A percentile compares a stretch with the other conserved stretches of the same genome.
These are phyloP conservation scores for Physcomitrellopsis africana DNA, from an alignment of 225 moss, liverwort and hornwort species.

Conservation along the genomic window DNA sequence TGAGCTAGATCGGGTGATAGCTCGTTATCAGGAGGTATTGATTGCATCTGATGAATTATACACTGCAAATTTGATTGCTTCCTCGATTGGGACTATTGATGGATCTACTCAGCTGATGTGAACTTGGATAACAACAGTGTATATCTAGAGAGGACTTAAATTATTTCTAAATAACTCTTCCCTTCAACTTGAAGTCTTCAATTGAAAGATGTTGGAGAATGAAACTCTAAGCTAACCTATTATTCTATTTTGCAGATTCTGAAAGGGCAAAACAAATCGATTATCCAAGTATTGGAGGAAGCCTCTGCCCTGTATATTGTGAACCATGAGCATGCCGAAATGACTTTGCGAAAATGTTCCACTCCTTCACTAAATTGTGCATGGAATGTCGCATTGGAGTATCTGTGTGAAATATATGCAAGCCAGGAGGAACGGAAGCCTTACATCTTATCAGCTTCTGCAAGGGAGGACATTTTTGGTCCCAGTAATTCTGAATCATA, in stretches of 20 bases:
- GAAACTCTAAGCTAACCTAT: too few relatives aligned
- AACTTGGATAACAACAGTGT: too few relatives aligned
- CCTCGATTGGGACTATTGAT: neutral
- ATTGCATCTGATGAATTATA: too few relatives aligned
- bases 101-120: neutral
- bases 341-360: too few relatives aligned
- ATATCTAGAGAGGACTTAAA: too few relatives aligned
- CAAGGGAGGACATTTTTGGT: too few relatives aligned
- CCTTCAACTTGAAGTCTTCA: too few relatives aligned
- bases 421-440: neutral
- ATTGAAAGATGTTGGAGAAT: too few relatives aligned
- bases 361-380: constrained; percentile 33
- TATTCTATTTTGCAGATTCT: constrained; percentile 23
- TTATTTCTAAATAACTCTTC: too few relatives aligned
- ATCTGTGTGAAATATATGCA: constrained; percentile 42
- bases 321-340: constrained; percentile 32
- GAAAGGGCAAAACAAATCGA: constrained; percentile 30
- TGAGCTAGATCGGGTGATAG: constrained; percentile 14
- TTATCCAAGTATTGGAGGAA: constrained; percentile 43
- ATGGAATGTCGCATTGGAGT: constrained; percentile 28
- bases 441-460: too few relatives aligned
- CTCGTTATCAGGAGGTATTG: constrained; percentile 37
- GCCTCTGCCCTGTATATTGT: constrained; percentile 39
- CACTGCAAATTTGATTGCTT: neutral
- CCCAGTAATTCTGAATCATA: too few relatives aligned